Evolutionary conservation across 495 filamentous ascomycete species (phyloP).

Genomic region (Cladorrhinum samala): DNA sequence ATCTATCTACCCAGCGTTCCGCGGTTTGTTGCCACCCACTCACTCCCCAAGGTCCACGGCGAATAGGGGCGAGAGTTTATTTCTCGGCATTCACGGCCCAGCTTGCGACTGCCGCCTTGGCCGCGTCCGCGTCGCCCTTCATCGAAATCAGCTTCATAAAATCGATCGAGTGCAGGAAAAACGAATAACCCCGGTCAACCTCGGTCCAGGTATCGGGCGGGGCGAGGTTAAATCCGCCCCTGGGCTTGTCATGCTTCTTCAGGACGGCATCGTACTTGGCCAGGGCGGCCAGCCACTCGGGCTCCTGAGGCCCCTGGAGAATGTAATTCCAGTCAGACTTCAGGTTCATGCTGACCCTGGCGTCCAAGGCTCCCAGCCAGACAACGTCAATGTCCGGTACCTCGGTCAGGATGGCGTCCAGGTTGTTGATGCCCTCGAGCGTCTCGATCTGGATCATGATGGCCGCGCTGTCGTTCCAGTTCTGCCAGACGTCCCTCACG

Average conservation of each 20-base stretch:
- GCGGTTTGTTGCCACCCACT: too few relatives aligned
- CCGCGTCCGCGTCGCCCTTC: slow-evolving; percentile 10
- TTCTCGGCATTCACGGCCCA: not conserved
- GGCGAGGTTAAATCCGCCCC: slow-evolving; percentile 19
- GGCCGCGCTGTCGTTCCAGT: slow-evolving; percentile 39
- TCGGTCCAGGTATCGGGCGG: slow-evolving; percentile 16
- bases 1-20: too few relatives aligned
- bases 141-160: slow-evolving; percentile 19
- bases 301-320: slow-evolving; percentile 24
- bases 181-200: slow-evolving; percentile 17
- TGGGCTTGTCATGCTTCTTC: slow-evolving; percentile 39
- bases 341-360: slow-evolving; percentile 36
- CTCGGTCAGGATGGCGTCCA: slow-evolving; percentile 46
- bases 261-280: slow-evolving; percentile 27
- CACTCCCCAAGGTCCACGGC: too few relatives aligned
- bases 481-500: slow-evolving; percentile 27
- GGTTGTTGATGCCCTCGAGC: slow-evolving; percentile 47
- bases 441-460: slow-evolving; percentile 47
- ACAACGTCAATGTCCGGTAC: slow-evolving; percentile 38
- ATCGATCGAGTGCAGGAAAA: slow-evolving; percentile 24
- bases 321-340: slow-evolving; percentile 8
- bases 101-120: slow-evolving; percentile 11
- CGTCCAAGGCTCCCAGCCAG: slow-evolving; percentile 42
- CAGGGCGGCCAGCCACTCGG: slow-evolving; percentile 33
- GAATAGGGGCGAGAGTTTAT: too few relatives aligned